Conservation (phyloP, 345 rosid species). For the Garcia nutans region DNA sequence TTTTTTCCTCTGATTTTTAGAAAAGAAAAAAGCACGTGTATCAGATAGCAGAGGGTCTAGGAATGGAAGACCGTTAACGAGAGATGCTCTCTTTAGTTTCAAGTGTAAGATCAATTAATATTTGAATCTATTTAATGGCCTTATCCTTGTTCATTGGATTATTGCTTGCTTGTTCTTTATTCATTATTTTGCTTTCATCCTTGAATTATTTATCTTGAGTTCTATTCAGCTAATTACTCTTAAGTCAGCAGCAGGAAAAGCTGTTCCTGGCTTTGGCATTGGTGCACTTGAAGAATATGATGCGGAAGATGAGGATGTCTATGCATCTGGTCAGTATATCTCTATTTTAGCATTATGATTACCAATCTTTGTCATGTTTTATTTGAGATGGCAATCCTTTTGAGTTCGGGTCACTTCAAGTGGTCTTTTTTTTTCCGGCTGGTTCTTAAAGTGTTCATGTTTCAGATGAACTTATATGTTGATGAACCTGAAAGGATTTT, state of each 20-base stretch:
- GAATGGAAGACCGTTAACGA: constrained; percentile 47
- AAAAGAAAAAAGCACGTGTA: constrained; percentile 60
- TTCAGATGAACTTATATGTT: too few relatives aligned
- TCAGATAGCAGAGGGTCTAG: constrained; percentile 51
- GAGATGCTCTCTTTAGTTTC: constrained; percentile 69
- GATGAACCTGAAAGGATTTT: too few relatives aligned
- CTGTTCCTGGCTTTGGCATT: constrained; percentile 96
- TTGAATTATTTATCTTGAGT: constrained; percentile 15
- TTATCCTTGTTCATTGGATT: neutral
- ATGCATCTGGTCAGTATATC: constrained; percentile 54
- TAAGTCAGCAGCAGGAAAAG: constrained; percentile 76
- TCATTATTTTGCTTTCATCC: constrained; percentile 4
- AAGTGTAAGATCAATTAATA: constrained; percentile 59
- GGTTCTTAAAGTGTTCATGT: too few relatives aligned
- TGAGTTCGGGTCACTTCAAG: too few relatives aligned
- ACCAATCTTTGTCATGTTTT: neutral
- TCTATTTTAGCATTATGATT: neutral
- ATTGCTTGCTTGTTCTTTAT: constrained; percentile 5
- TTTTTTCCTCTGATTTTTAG: constrained; percentile 39
- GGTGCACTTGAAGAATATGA: constrained; percentile 98
- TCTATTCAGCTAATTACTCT: constrained; percentile 35
- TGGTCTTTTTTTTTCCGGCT: too few relatives aligned
- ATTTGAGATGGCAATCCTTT: too few relatives aligned
- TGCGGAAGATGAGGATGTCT: constrained; percentile 96
- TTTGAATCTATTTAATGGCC: constrained; percentile 8